Percentiles rank a stretch among this genome's conserved stretches.
phyloP scores from a whole-genome alignment of 257 asterid species.

The Solanum pennellii region DNA sequence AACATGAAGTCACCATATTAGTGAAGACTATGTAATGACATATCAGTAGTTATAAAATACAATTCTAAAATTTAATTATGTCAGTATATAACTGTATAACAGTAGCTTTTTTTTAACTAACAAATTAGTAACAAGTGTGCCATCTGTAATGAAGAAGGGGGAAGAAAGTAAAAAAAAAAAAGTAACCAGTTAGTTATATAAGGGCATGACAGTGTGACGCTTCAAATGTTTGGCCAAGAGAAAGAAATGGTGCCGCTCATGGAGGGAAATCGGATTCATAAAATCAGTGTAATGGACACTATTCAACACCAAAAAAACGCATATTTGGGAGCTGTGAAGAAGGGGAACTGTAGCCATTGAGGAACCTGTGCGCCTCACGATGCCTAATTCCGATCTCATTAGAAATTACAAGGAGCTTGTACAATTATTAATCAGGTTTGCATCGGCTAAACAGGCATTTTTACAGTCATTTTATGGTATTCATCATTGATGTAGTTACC shows the following conservation, averaged over 20 bases:
- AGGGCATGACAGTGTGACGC: background rate
- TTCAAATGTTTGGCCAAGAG: background rate
- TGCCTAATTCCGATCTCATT: background rate
- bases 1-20: too few relatives aligned
- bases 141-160: too few relatives aligned
- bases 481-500: background rate
- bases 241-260: background rate
- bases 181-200: background rate
- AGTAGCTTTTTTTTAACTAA: too few relatives aligned
- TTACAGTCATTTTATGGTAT: background rate
- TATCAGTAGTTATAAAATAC: too few relatives aligned
- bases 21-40: too few relatives aligned
- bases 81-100: too few relatives aligned
- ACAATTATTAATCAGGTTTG: background rate
- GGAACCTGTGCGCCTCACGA: background rate
- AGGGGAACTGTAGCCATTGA: background rate
- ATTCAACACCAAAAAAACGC: background rate
- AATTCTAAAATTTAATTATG: too few relatives aligned
- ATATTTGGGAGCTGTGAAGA: background rate
- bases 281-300: background rate
- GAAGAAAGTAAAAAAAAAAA: background rate
- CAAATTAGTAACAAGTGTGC: background rate
- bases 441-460: background rate
- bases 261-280: background rate
- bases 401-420: background rate